Conservation (phyloP, 495 filamentous ascomycete genomes). For the Aspergillus sparsus region DNA sequence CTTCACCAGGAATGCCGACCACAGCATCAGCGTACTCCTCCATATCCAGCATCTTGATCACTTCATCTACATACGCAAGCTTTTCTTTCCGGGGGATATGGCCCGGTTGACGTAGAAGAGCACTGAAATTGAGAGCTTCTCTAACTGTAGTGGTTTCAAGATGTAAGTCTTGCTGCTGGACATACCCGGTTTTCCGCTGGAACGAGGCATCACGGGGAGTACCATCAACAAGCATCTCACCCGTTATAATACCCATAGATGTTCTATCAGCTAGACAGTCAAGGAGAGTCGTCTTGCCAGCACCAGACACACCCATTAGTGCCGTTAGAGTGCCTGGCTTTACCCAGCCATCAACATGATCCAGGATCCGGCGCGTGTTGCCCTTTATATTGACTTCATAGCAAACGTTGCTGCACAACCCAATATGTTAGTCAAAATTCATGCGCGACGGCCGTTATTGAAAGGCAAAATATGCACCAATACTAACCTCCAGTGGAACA, state of each 20-base stretch:
- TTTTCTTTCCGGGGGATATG: conserved; percentile 70
- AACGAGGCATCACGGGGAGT: conserved; percentile 74
- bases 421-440: too few species aligned
- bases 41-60: conserved; percentile 89
- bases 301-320: conserved; percentile 66
- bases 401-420: too few species aligned
- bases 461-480: too few species aligned
- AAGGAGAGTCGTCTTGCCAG: conserved; percentile 61
- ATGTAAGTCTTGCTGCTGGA: conserved; percentile 92
- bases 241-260: conserved; percentile 83
- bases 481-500: too few species aligned
- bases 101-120: conserved; percentile 78
- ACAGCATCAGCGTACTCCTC: conserved; percentile 85
- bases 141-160: conserved; percentile 82
- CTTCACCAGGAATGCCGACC: conserved; percentile 83
- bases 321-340: conserved; percentile 60
- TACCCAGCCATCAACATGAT: conserved; percentile 59
- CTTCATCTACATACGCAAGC: conserved; percentile 82
- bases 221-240: conserved; percentile 84
- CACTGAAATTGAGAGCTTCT: conserved; percentile 78
- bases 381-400: conserved; percentile 38
- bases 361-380: conserved; percentile 10
- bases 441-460: too few species aligned
- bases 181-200: conserved; percentile 89
- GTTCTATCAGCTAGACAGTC: conserved; percentile 67